Base-by-base conservation (phyloP, 2,329 filamentous ascomycete species). In the Colletotrichum incanum region DNA sequence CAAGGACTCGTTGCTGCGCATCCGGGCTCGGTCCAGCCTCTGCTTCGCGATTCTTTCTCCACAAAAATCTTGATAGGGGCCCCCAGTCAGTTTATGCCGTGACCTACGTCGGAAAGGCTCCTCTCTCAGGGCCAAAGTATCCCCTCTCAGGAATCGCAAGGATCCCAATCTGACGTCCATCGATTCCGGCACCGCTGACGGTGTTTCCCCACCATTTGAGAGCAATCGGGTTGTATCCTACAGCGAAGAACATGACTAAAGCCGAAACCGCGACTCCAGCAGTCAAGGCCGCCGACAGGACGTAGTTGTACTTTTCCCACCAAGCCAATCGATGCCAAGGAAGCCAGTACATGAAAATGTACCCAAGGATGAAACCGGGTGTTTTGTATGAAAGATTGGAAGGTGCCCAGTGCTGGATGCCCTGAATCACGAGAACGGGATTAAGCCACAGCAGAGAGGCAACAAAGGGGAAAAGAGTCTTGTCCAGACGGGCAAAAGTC, bases 221-320 rank as follows among this genome's bases (percentile, higher is more conserved):
- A 5, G 72, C 75, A 39, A 79, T 77, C 0, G 80, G 80, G 64
- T 82, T 79, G 58, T 83, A 85, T 1, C 79, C 79, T 6, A 86
- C 77, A 5, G 82, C 83, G 63, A 85, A 86, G 76, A 85, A 84
- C 76, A 84, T 83, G 73, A 86, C 74, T 23, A 86, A 76, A 16
- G 80, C 84, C 49, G 79, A 80, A 54, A 86, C 74, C 34, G 84
- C 84, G 5, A 86, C 79, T 9, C 83, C 84, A 5, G 82, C 82
- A 12, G 80, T 82, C 63, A 86, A 75, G 7, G 82, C 82, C 0
- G 84, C 82, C 12, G 82, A 84, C 3, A 86, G 76, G 3, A 84
- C 80, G 74, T 85, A 86, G 76, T 85, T 85, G 77, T 86, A 86
- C 79, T 86, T 83, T 56, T 83, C 79, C 83, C 83, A 86, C 82